phyloP scores from a whole-genome alignment of 495 filamentous ascomycete species.

The Penicillium turbatum region DNA sequence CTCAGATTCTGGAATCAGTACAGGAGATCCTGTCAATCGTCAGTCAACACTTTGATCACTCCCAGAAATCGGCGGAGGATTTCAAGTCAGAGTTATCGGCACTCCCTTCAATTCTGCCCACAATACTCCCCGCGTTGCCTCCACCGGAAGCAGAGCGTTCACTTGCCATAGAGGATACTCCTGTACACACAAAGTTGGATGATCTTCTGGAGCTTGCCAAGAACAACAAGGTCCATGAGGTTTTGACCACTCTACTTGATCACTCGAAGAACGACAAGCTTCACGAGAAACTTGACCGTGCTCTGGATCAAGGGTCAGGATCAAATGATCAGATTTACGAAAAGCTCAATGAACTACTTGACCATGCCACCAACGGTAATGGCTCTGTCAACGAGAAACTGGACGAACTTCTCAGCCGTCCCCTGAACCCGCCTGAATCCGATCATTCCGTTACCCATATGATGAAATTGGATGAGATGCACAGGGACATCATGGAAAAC shows the following conservation, averaged over 20 bases:
- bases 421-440: conserved; percentile 25
- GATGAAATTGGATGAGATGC: conserved; percentile 81
- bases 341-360: conserved; percentile 57
- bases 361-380: conserved; percentile 41
- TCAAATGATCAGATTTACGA: conserved; percentile 49
- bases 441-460: conserved; percentile 54
- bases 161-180: conserved; percentile 52
- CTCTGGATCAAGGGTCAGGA: conserved; percentile 57
- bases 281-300: conserved; percentile 43
- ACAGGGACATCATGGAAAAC: conserved; percentile 82
- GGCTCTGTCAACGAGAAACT: conserved; percentile 77
- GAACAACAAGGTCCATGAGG: conserved; percentile 61
- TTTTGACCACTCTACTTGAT: conserved; percentile 75
- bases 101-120: conserved; percentile 48
- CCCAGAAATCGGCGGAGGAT: conserved; percentile 49
- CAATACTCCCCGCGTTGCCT: conserved; percentile 44
- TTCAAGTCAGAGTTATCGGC: conserved; percentile 49
- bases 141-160: conserved; percentile 38
- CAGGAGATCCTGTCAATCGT: conserved; percentile 79
- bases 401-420: conserved; percentile 34
- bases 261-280: conserved; percentile 45
- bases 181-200: conserved; percentile 81
- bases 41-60: conserved; percentile 72
- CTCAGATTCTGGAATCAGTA: conserved; percentile 75
- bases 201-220: conserved; percentile 62